Evolutionary conservation across 306 rosid genomes (phyloP).

Genomic region (Cucumis melo): DNA sequence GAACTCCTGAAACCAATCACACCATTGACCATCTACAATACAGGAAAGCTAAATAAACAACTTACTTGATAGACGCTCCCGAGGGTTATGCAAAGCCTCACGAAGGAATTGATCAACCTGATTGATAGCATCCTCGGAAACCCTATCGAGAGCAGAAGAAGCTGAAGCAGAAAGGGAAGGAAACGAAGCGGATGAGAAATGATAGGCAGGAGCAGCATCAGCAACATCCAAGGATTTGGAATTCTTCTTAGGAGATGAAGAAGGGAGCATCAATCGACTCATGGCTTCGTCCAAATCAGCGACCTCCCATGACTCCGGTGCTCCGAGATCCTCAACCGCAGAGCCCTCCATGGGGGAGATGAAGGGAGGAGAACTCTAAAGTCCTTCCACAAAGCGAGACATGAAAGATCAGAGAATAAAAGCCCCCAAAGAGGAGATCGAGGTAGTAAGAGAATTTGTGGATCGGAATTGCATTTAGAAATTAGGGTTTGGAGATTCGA

Average conservation of each 20-base stretch:
- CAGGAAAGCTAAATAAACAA: neutral
- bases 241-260: constrained; percentile 32
- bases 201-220: neutral
- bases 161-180: constrained; percentile 13
- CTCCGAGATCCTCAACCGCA: constrained; percentile 74
- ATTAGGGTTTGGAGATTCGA: constrained; percentile 5
- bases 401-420: neutral
- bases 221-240: constrained; percentile 14
- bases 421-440: constrained; percentile 7
- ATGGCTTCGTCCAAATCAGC: constrained; percentile 76
- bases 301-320: constrained; percentile 96
- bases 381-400: neutral
- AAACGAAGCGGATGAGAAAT: constrained; percentile 6
- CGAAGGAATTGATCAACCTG: constrained; percentile 91
- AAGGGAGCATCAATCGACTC: constrained; percentile 59
- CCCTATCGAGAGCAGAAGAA: constrained; percentile 15
- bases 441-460: constrained; percentile 10
- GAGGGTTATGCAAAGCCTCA: constrained; percentile 91
- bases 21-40: neutral
- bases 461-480: constrained; percentile 4
- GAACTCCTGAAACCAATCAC: neutral
- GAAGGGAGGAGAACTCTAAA: neutral
- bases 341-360: constrained; percentile 73
- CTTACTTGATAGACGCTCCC: constrained; percentile 85
- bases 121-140: constrained; percentile 36